These are phyloP conservation scores for Chlamydomonas reinhardtii DNA, from an alignment of 163 green algal genomes.

Conservation along the genomic window DNA sequence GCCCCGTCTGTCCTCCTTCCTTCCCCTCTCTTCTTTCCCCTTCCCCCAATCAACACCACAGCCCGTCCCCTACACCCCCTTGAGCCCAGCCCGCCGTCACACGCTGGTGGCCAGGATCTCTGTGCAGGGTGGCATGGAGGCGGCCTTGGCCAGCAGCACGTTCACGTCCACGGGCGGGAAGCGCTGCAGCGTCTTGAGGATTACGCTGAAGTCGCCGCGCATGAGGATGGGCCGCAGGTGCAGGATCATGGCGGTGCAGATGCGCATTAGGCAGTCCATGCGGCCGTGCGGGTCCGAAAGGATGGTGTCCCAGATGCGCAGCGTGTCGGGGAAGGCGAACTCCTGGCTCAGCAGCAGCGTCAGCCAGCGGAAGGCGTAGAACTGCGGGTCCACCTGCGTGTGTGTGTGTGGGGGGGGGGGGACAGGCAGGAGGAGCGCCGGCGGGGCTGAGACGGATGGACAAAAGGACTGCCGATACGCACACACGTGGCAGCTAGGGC, in stretches of 20 bases:
- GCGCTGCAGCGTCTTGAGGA: constrained; percentile 68
- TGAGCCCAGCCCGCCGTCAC: no score
- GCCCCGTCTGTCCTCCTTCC: no score
- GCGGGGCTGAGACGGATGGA: background rate
- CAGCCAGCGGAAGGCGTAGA: constrained; percentile 97
- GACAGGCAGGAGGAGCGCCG: background rate
- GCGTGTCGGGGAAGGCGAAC: constrained; percentile 87
- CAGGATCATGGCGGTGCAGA: constrained; percentile 91
- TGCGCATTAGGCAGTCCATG: constrained; percentile 82
- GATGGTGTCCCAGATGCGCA: constrained; percentile 94
- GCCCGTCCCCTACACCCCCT: no score
- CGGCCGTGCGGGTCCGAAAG: constrained; percentile 76
- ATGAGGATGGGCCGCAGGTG: constrained; percentile 3
- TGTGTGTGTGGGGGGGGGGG: background rate
- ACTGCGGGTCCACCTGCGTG: constrained; percentile 93
- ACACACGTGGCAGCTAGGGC: no score
- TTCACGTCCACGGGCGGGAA: constrained; percentile 61
- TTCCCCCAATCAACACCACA: no score
- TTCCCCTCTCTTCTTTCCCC: no score
- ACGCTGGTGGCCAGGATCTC: constrained; percentile 28
- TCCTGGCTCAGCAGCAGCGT: constrained; percentile 93
- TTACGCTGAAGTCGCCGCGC: constrained; percentile 61
- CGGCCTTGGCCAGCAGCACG: constrained; percentile 49
- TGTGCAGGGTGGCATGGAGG: constrained; percentile 46
- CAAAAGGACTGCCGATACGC: no score